These are phyloP conservation scores for Neopestalotiopsis clavispora DNA, from an alignment of 2,329 filamentous ascomycete genomes.

Conservation along the genomic window DNA sequence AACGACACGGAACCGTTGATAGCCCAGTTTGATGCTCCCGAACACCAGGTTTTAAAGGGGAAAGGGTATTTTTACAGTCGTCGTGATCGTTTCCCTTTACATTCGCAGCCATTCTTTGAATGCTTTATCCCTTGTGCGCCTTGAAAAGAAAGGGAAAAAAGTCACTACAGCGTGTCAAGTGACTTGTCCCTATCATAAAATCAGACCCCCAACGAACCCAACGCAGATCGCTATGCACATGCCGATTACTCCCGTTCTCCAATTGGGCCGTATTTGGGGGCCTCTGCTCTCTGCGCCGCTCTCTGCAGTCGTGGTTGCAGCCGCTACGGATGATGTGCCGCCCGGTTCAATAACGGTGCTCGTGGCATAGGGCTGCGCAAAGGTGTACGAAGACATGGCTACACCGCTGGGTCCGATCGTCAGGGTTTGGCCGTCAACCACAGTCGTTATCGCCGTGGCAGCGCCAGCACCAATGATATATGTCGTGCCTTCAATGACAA, in stretches of 20 bases:
- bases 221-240: constrained; percentile 46
- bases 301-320: constrained; percentile 26
- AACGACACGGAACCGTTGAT: background rate
- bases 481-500: constrained; percentile 54
- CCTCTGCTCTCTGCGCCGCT: constrained; percentile 29
- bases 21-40: background rate
- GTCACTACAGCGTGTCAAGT: background rate
- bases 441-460: constrained; percentile 44
- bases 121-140: background rate
- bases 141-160: background rate
- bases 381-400: constrained; percentile 48
- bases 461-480: constrained; percentile 56
- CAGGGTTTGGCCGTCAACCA: constrained; percentile 55
- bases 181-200: constrained; percentile 19
- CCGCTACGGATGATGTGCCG: constrained; percentile 28
- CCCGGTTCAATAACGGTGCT: constrained; percentile 46
- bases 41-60: background rate
- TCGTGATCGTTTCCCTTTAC: background rate
- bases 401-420: constrained; percentile 57
- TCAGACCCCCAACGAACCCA: constrained; percentile 35
- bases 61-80: background rate
- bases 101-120: background rate
- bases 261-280: constrained; percentile 21
- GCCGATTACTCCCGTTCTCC: constrained; percentile 22
- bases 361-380: constrained; percentile 51